Base-by-base conservation (phyloP, 768 basidiomycete genomes). In the Amanita phalloides region DNA sequence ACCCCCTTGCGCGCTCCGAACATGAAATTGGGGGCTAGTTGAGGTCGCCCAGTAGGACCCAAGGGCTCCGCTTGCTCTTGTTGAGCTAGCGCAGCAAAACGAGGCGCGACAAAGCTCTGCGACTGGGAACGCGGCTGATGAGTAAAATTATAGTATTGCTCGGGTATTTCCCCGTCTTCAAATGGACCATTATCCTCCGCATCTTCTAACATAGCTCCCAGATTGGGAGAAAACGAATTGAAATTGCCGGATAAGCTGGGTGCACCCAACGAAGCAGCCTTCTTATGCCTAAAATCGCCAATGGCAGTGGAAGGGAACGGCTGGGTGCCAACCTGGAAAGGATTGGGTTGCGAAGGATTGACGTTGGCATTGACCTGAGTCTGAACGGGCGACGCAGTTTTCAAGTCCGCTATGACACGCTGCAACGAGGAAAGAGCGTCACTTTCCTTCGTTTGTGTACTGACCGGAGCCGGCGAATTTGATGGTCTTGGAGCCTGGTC, bases 391-490 rank as follows among this genome's bases (percentile, higher is more conserved):
- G 89, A 83, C 2, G 90, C 77, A 14, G 86, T 84, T 75, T 92
- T 95, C 56, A 96, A 74, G 66, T 97, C 93, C 51, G 88, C 88
- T 58, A 97, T 97, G 65, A 96, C 86, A 53, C 90, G 82, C 62
- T 97, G 92, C 49, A 97, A 79, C 26, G 89, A 90, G 54, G 86
- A 86, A 53, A 92, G 72, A 14, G 86, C 89, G 64, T 86, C 85
- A 62, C 86, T 89, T 20, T 79, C 77, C 57, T 89, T 85, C 33
- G 73, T 73, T 56, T 67, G 70, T 56, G 77, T 71, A 42, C 64
- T 64, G 54, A 78, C 76, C 36, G 73, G 73, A 35, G 81, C 76
- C 36, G 75, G 62, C 46, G 61, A 64, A 54, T 59, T 63, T 37
- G 74, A 68, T 64, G 76, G 75, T 64, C 72, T 80, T 53, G 64